Evolutionary conservation across 306 rosid genomes (phyloP).

Genomic region (Trifolium pratense): DNA sequence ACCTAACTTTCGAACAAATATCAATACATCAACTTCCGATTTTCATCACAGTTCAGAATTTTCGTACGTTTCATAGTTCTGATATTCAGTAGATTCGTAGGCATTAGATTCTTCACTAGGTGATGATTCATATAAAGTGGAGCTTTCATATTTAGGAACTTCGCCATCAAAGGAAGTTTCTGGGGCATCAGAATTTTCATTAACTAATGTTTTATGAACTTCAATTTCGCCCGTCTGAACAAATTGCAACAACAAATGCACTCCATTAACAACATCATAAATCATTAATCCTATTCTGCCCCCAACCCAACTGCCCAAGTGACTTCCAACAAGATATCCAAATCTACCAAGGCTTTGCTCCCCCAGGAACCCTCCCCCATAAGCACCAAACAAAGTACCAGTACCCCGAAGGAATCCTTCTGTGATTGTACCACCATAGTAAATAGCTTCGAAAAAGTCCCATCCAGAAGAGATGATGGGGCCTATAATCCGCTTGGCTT

Average conservation of each 20-base stretch:
- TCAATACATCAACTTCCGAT: constrained; percentile 3
- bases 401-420: constrained; percentile 79
- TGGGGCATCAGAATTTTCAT: constrained; percentile 46
- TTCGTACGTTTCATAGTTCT: constrained; percentile 48
- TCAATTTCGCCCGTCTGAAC: constrained; percentile 51
- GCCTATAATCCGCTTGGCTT: constrained; percentile 75
- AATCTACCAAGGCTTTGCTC: constrained; percentile 81
- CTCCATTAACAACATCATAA: constrained; percentile 78
- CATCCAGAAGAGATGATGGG: constrained; percentile 92
- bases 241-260: constrained; percentile 59
- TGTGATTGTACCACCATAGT: constrained; percentile 72
- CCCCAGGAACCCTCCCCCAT: constrained; percentile 69
- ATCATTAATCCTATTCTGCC: constrained; percentile 85
- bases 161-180: constrained; percentile 41
- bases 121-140: constrained; percentile 45
- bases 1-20: constrained; percentile 28
- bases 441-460: constrained; percentile 89
- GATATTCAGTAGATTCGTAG: constrained; percentile 45
- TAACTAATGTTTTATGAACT: constrained; percentile 47
- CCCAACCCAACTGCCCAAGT: constrained; percentile 90
- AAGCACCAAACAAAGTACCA: constrained; percentile 84
- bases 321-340: constrained; percentile 93
- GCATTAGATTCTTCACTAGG: constrained; percentile 43
- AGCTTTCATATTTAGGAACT: constrained; percentile 47
- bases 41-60: constrained; percentile 63